Percentiles rank a stretch among this genome's conserved stretches.
Conservation (phyloP, 176 grass and related monocot genomes). For the Avena eriantha region DNA sequence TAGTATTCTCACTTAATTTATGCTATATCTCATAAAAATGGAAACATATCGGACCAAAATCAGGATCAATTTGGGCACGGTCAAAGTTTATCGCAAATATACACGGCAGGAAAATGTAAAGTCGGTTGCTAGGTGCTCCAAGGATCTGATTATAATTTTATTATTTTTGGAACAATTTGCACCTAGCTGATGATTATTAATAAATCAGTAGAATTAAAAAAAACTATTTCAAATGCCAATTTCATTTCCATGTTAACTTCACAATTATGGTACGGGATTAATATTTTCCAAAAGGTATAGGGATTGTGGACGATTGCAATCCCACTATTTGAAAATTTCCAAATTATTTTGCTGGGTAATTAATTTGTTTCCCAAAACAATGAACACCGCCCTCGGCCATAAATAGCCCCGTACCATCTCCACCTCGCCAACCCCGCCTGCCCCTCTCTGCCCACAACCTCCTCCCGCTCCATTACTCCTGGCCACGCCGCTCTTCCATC, state of each 20-base stretch:
- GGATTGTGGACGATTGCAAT: neutral
- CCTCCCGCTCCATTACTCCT: neutral
- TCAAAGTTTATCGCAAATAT: neutral
- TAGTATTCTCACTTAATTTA: neutral
- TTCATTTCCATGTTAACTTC: too few species aligned
- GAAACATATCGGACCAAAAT: neutral
- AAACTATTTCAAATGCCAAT: too few species aligned
- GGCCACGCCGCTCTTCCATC: neutral
- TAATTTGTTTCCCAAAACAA: neutral
- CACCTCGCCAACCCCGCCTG: constrained; percentile 33
- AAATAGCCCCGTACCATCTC: constrained; percentile 45
- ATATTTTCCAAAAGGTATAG: neutral
- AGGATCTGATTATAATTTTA: too few species aligned
- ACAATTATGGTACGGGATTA: neutral
- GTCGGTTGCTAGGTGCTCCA: too few species aligned
- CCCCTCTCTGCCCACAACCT: neutral
- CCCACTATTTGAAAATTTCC: neutral
- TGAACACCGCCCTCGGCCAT: neutral
- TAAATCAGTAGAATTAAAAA: too few species aligned
- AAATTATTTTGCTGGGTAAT: neutral
- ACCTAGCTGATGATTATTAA: too few species aligned
- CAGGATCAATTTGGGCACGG: neutral
- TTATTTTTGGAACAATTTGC: too few species aligned
- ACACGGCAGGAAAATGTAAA: neutral
- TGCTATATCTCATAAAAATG: neutral